Evolutionary conservation across 768 basidiomycete genomes (phyloP).

Genomic region (Erythrobasidium yunnanense): DNA sequence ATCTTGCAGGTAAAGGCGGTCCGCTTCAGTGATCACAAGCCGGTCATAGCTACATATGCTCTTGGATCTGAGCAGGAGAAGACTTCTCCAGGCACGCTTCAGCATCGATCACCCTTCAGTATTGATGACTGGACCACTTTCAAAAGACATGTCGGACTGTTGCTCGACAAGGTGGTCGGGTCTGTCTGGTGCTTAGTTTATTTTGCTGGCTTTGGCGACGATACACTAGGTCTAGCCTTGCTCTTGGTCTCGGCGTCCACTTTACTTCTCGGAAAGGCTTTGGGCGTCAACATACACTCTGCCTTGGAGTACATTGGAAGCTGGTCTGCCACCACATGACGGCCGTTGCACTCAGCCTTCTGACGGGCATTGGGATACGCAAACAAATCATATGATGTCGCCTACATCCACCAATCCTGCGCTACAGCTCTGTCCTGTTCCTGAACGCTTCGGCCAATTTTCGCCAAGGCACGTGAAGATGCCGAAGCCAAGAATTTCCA

Average conservation of each 20-base stretch:
- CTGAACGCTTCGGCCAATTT: too few relatives aligned
- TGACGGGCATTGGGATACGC: too few relatives aligned
- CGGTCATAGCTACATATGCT: conserved; percentile 56
- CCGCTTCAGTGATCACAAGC: conserved; percentile 79
- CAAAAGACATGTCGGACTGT: conserved; percentile 58
- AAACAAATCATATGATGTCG: too few relatives aligned
- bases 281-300: too few relatives aligned
- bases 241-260: background rate
- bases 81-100: conserved; percentile 27
- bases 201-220: conserved; percentile 65
- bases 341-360: too few relatives aligned
- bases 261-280: too few relatives aligned
- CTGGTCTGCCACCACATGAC: too few relatives aligned
- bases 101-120: conserved; percentile 32
- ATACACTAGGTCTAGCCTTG: background rate
- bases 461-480: too few relatives aligned
- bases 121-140: conserved; percentile 40
- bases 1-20: background rate
- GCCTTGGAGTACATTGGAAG: too few relatives aligned
- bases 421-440: too few relatives aligned
- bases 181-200: conserved; percentile 66
- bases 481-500: too few relatives aligned
- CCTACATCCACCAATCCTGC: too few relatives aligned
- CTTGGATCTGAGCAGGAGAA: conserved; percentile 31
- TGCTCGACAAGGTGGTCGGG: conserved; percentile 64